Evolutionary conservation across 768 basidiomycete species (phyloP).

Genomic region (Auricularia sp.): DNA sequence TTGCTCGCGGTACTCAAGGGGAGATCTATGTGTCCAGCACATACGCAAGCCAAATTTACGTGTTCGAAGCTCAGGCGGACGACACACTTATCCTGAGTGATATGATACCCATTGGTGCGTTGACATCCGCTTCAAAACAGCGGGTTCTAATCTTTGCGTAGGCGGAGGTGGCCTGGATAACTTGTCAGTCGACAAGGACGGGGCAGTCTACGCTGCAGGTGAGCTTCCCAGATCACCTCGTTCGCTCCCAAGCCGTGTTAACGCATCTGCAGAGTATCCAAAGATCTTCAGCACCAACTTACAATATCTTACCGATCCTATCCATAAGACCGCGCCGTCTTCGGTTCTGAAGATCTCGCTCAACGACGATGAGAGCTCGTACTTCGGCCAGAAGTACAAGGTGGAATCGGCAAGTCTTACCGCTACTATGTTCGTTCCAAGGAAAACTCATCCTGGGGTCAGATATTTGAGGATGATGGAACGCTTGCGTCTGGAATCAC

Average conservation of each 20-base stretch:
- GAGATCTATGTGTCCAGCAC: slow-evolving; percentile 52
- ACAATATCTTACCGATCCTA: slow-evolving; percentile 27
- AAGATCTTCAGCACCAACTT: slow-evolving; percentile 22
- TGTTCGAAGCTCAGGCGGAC: slow-evolving; percentile 51
- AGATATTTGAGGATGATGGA: slow-evolving; percentile 66
- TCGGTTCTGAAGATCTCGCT: slow-evolving; percentile 41
- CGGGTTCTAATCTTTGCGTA: neutral
- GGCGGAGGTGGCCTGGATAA: slow-evolving; percentile 51
- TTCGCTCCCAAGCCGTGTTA: neutral
- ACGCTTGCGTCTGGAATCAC: slow-evolving; percentile 45
- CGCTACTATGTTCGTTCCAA: neutral
- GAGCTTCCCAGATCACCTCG: slow-evolving; percentile 3
- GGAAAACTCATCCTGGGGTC: slow-evolving; percentile 1
- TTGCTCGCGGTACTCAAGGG: slow-evolving; percentile 28
- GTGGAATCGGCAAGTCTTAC: slow-evolving; percentile 39
- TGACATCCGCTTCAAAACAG: slow-evolving; percentile 4
- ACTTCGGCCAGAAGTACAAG: slow-evolving; percentile 50
- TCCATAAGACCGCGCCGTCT: slow-evolving; percentile 26
- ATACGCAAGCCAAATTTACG: slow-evolving; percentile 33
- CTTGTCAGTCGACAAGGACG: slow-evolving; percentile 45
- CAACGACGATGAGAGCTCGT: slow-evolving; percentile 40
- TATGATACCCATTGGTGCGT: slow-evolving; percentile 41
- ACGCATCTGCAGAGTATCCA: slow-evolving; percentile 30
- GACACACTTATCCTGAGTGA: slow-evolving; percentile 47
- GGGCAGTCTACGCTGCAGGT: slow-evolving; percentile 57